Evolutionary conservation across 129 eudicot species (phyloP).

Genomic region (Arctium minus): DNA sequence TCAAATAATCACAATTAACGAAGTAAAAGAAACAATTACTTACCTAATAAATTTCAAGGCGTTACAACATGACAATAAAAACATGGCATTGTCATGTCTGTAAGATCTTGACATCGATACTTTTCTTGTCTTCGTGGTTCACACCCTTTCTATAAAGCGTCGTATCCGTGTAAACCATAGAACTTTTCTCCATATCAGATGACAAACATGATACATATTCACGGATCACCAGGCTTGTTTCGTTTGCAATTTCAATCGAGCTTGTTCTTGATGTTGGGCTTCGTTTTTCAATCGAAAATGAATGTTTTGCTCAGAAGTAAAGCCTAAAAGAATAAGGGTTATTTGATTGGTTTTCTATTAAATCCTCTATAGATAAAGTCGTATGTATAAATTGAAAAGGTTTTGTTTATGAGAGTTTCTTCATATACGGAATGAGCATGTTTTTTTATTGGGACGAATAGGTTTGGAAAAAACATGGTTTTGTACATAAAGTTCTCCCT

Average conservation of each 20-base stretch:
- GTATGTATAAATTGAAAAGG: too few species aligned
- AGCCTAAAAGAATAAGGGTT: too few species aligned
- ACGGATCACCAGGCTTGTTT: background rate
- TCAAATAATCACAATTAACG: too few species aligned
- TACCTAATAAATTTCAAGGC: too few species aligned
- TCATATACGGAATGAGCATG: too few species aligned
- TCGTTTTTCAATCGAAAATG: background rate
- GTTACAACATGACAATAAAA: background rate
- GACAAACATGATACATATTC: background rate
- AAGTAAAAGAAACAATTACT: too few species aligned
- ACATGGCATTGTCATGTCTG: background rate
- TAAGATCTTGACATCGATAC: background rate
- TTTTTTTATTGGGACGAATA: too few species aligned
- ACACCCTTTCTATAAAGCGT: background rate
- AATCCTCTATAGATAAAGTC: too few species aligned
- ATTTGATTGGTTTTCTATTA: too few species aligned
- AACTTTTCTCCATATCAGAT: background rate
- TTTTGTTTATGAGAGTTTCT: too few species aligned
- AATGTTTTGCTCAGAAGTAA: background rate
- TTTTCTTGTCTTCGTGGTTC: background rate
- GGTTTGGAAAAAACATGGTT: too few species aligned
- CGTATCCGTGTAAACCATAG: background rate
- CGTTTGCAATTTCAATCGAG: background rate
- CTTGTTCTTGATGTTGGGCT: background rate
- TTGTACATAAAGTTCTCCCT: too few species aligned